Evolutionary conservation across 176 grass and related monocot genomes (phyloP).

Genomic region (Oryza glumipatula): DNA sequence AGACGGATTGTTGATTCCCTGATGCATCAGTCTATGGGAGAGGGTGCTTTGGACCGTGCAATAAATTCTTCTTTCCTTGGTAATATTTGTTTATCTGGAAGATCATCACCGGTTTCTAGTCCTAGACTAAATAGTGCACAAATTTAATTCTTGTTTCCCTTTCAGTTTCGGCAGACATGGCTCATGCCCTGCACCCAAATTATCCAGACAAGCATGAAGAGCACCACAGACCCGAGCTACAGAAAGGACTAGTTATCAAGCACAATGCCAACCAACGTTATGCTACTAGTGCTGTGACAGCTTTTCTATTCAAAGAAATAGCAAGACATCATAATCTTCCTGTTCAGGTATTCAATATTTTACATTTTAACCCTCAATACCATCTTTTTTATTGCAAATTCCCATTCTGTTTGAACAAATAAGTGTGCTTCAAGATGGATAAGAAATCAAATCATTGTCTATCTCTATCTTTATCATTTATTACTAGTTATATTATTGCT

Average conservation of each 20-base stretch:
- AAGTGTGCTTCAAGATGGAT: neutral
- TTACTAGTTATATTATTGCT: neutral
- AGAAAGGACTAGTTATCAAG: conserved; percentile 93
- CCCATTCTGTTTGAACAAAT: neutral
- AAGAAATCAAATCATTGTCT: neutral
- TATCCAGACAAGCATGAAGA: conserved; percentile 94
- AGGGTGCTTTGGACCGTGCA: conserved; percentile 85
- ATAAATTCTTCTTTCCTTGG: conserved; percentile 93
- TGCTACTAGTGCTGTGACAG: conserved; percentile 90
- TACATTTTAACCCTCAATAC: neutral
- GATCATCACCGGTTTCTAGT: neutral
- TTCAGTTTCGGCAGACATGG: conserved; percentile 93
- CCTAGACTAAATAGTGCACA: neutral
- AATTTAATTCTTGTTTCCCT: conserved; percentile 16
- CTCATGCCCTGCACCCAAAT: conserved; percentile 92
- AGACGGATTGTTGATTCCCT: conserved; percentile 76
- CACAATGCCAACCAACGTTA: conserved; percentile 97
- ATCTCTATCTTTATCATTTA: neutral
- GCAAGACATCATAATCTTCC: conserved; percentile 76
- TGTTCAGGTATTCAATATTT: conserved; percentile 68
- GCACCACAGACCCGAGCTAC: conserved; percentile 76
- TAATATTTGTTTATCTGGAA: conserved; percentile 32
- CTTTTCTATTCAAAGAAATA: conserved; percentile 98
- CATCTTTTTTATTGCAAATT: neutral
- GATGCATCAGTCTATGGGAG: conserved; percentile 74